Evolutionary conservation across 2,329 filamentous ascomycete species (phyloP).

Genomic region (Tolypocladium tropicale): DNA sequence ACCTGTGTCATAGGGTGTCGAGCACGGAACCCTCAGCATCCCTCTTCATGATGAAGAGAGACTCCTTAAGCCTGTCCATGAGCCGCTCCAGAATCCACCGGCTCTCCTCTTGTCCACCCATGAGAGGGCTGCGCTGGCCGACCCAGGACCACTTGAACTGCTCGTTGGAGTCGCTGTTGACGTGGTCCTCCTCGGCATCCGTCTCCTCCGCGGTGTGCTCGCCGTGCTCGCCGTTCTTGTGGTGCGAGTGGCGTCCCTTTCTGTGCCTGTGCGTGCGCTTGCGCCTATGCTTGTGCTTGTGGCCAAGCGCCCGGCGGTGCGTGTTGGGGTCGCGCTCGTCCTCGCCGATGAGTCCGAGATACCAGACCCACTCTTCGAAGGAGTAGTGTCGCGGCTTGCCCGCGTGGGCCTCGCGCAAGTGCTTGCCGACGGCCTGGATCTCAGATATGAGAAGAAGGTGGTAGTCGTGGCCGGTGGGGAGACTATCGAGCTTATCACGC

Average conservation of each 20-base stretch:
- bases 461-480: slow-evolving; percentile 39
- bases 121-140: slow-evolving; percentile 56
- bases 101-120: slow-evolving; percentile 57
- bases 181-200: not conserved
- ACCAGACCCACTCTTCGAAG: slow-evolving; percentile 83
- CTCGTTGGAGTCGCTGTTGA: slow-evolving; percentile 16
- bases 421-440: slow-evolving; percentile 53
- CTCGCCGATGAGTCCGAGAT: slow-evolving; percentile 65
- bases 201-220: not conserved
- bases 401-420: slow-evolving; percentile 50
- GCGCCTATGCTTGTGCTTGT: not conserved
- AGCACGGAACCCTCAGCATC: not conserved
- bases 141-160: slow-evolving; percentile 60
- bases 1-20: not conserved
- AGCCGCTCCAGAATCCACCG: slow-evolving; percentile 65
- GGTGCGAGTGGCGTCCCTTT: not conserved
- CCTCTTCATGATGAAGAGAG: slow-evolving; percentile 8
- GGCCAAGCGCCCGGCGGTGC: slow-evolving; percentile 31
- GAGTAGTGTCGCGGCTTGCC: slow-evolving; percentile 53
- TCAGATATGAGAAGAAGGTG: slow-evolving; percentile 60
- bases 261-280: not conserved
- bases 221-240: not conserved
- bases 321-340: slow-evolving; percentile 42
- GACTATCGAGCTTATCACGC: slow-evolving; percentile 22
- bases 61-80: slow-evolving; percentile 38